Evolutionary conservation across 2,329 filamentous ascomycete species (phyloP).

Genomic region (Ophiostoma ulmi): DNA sequence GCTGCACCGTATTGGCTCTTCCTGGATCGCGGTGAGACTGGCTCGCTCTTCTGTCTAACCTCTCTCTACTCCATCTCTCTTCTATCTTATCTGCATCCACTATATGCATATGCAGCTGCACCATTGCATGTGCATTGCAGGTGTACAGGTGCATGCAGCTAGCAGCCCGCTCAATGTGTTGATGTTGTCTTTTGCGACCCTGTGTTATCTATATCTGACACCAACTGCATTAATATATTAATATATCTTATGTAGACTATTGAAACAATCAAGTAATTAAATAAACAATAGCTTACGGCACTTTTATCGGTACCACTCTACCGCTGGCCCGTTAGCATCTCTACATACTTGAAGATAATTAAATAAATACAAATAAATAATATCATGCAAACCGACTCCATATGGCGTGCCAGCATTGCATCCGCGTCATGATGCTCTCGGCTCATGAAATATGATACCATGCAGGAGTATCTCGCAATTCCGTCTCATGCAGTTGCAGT

Average conservation of each 20-base stretch:
- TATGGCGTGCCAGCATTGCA: constrained; percentile 6
- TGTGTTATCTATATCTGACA: neutral
- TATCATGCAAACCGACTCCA: neutral
- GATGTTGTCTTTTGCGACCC: neutral
- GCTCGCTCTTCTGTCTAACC: neutral
- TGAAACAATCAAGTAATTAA: too few relatives aligned
- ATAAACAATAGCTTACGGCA: neutral
- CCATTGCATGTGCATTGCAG: neutral
- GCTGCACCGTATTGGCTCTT: neutral
- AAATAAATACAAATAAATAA: neutral
- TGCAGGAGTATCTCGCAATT: neutral
- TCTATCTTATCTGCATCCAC: constrained; percentile 7
- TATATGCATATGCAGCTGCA: neutral
- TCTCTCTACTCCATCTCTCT: neutral
- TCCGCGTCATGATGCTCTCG: neutral
- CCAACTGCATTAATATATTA: too few relatives aligned
- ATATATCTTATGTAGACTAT: too few relatives aligned
- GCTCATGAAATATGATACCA: neutral
- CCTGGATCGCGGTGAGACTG: neutral
- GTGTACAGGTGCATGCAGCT: neutral
- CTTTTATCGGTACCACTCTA: neutral
- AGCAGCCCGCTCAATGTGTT: neutral
- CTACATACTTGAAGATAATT: neutral
- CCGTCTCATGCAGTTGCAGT: neutral
- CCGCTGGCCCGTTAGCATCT: neutral